Evolutionary conservation across 495 filamentous ascomycete species (phyloP), one percentile per base, ranked within the genome.

Genomic region (Penicillium nucicola): DNA sequence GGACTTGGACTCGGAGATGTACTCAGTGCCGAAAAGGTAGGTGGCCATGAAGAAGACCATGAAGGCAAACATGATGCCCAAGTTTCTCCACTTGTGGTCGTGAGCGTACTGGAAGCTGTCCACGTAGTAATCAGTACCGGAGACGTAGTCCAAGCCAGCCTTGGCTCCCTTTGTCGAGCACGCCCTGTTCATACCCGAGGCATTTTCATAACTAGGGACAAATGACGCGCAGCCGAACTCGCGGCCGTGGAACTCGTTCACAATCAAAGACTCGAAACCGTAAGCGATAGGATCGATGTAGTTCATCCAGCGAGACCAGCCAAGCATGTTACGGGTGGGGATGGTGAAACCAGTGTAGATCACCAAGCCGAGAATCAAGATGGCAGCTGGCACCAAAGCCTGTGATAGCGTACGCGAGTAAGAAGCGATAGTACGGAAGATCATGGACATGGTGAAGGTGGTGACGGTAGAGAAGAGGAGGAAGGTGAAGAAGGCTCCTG

Each of bases 61-160:
- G 63, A 88, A 86, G 11, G 69, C 85, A 47, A 82, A 71, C 47
- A 88, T 79, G 56, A 90, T 81, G 19, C 84, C 85, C 53, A 87
- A 62, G 51, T 88, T 87, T n/a, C 85, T 67, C 85, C 85, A 89
- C 23, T 86, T 75, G 55, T 89, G 81, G 19, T 60, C 67, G 34
- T 74, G 62, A 17, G 66, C 69, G 52, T 88, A 88, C 7, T 68
- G 64, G 62, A 77, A 88, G 30, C 77, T 81, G 5, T 71, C 54
- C 20, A 63, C 38, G 19, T 84, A 75, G 52, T 82, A 87, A 14
- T 69, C 65, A 35, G 67, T 71, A 28, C 84, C 81, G 20, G 53
- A 45, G 14, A 88, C 78, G 12, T 51, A 19, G 0, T 58, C 35
- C 1, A 60, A 58, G 18, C 82, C 84, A 19, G 76, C 66, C 10